Evolutionary conservation across 1,139 yeast species (phyloP), one percentile per base, ranked within the genome.

Genomic region (Geotrichum aggregatum): DNA sequence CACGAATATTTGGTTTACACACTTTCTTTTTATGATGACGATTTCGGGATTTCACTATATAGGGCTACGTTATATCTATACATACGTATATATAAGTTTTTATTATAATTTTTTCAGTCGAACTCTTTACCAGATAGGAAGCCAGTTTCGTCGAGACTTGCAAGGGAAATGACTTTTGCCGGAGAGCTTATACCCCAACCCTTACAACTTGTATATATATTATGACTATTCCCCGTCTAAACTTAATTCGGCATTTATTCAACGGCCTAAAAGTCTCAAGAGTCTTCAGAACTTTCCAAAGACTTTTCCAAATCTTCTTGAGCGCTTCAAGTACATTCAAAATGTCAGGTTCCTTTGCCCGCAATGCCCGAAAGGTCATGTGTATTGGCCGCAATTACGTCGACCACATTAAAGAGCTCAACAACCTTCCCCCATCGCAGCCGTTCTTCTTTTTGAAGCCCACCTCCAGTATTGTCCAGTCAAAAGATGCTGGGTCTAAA

Each of bases 301-400:
- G 28, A 24, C 28, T 8, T 24, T 24, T 24, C 28, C n/a, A 34
- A 18, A 34, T n/a, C 18, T 34, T 11, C 31, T 8, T 13, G 34
- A 30, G 2, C 34, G n/a, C 11, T 30, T 30, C 14, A 30, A 30
- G 3, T 14, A 30, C 11, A 30, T 30, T 18, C 14, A 51, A 48
- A 14, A 36, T 36, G 40, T 36, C 40, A 11, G 10, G 18, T 3
- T 72, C 76, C 40, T 87, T 84, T 65, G 73, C 83, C 42, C 81
- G 79, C 56, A 68, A 73, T 34, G 94, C 94, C 1, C 76, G 85
- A 46, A 92, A 92, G 72, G 81, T 91, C 66, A 78, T 92, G 42
- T 92, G 98, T 70, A 91, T 92, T 59, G 98, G 98, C 47, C 84
- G 99, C 61, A 92, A 92, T 71, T 92, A 89, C 67, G 95, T 88